These are phyloP conservation scores for Linnemannia hyalina DNA, from an alignment of 192 early-diverging fungal genomes.

Conservation along the genomic window DNA sequence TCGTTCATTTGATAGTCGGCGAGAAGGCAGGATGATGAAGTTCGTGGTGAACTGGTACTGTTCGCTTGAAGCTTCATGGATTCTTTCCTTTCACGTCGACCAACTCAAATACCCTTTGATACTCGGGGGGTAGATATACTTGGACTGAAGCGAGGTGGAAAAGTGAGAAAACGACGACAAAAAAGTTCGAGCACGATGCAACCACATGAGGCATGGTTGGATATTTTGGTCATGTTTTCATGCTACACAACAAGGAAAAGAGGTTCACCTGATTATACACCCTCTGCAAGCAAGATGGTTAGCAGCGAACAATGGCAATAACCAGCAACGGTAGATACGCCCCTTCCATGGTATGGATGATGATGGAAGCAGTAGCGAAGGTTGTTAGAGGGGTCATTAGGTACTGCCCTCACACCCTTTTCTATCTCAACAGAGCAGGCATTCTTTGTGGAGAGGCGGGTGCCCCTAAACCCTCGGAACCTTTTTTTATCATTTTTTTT, in stretches of 20 bases:
- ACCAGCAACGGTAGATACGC: not conserved
- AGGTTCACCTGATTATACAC: not conserved
- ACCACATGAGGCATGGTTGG: not conserved
- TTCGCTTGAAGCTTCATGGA: not conserved
- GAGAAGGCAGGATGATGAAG: not conserved
- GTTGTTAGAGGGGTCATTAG: not conserved
- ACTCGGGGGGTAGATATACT: not conserved
- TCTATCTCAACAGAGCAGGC: not conserved
- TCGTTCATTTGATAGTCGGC: not conserved
- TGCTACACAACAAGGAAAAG: not conserved
- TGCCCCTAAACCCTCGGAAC: not conserved
- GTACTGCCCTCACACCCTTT: no score
- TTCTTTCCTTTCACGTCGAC: no score
- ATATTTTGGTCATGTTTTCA: not conserved
- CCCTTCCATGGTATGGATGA: not conserved
- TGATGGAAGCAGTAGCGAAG: not conserved
- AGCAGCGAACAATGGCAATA: not conserved
- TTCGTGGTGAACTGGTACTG: not conserved
- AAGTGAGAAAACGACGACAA: not conserved
- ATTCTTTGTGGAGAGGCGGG: not conserved
- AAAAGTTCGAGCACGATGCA: not conserved
- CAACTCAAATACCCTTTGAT: not conserved
- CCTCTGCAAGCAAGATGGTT: not conserved
- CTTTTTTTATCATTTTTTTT: not conserved
- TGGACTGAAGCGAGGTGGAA: not conserved